Evolutionary conservation across 176 grass and related monocot genomes (phyloP), one percentile per base, ranked within the genome.

Genomic region (Aegilops speltoides): DNA sequence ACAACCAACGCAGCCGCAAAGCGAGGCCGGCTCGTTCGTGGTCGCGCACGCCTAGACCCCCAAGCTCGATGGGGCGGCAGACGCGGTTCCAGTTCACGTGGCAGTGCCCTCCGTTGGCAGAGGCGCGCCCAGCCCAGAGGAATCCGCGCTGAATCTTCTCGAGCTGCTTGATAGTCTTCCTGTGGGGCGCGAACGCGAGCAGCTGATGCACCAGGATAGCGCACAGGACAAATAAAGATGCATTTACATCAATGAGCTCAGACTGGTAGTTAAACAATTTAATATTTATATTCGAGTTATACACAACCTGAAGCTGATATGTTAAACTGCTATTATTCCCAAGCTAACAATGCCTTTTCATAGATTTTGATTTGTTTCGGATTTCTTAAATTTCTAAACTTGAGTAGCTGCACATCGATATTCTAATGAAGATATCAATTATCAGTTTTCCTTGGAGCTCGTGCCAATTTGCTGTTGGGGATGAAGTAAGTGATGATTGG

Each of bases 401-500:
- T 10, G 37, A 54, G 81, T 73, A 84, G 17, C 20, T 84, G 22
- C 11, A 43, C 28, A 64, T 46, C 80, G 14, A n/a, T 20, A 89
- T 85, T 57, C 3, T 68, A 77, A 61, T 25, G 48, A 63, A 34
- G 68, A 38, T 82, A 26, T 40, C 57, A 82, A 82, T 77, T 78
- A 37, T 64, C 62, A 82, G 78, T 26, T 76, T 86, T 77, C 87
- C 90, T 76, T 89, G 90, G 93, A 88, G 68, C 66, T 78, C 83
- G 83, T 83, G 75, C 48, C 83, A 80, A 71, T 87, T 86, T 85
- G 41, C 59, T 68, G 79, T 89, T 81, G 86, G 82, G 79, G 86
- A 87, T 85, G 75, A 80, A 29, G 60, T 81, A 54, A 82, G 23
- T 56, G 80, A 90, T 88, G 86, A 90, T 66, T 98, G 88, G 86